Conservation (phyloP, 306 rosid species). For the Chamaecrista fasciculata region DNA sequence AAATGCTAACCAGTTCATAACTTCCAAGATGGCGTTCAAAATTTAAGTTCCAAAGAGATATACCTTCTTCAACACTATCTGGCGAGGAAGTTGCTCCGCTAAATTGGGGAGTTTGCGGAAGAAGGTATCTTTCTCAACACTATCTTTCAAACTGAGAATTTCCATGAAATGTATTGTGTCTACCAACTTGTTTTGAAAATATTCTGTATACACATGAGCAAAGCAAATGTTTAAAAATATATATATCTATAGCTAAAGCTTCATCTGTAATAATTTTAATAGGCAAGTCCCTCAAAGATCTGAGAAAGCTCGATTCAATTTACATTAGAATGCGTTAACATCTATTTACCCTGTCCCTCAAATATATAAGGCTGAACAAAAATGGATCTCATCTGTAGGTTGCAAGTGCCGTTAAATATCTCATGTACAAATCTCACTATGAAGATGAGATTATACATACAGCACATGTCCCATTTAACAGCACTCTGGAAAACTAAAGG, state of each 20-base stretch:
- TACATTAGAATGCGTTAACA: constrained; percentile 19
- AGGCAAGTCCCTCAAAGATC: constrained; percentile 20
- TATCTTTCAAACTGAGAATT: constrained; percentile 92
- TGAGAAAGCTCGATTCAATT: constrained; percentile 20
- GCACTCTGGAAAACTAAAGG: constrained; percentile 4
- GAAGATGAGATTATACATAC: neutral
- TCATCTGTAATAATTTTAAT: constrained; percentile 3
- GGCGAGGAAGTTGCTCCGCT: constrained; percentile 98
- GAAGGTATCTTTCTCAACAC: constrained; percentile 96
- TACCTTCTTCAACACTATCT: constrained; percentile 89
- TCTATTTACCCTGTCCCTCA: neutral
- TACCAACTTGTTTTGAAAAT: constrained; percentile 96
- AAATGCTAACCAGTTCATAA: constrained; percentile 8
- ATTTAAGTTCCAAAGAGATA: constrained; percentile 27
- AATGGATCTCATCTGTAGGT: too few relatives aligned
- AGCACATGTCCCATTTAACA: constrained; percentile 4
- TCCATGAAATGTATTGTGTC: constrained; percentile 99
- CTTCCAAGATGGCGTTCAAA: constrained; percentile 13
- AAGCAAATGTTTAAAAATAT: constrained; percentile 22
- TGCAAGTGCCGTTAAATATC: neutral
- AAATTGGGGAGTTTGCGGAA: constrained; percentile 98
- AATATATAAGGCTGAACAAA: neutral
- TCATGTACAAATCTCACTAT: constrained; percentile 17
- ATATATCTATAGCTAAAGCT: constrained; percentile 13
- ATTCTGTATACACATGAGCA: constrained; percentile 62